A percentile compares a stretch with the other conserved stretches of the same genome.
Evolutionary conservation across 2,329 filamentous ascomycete genomes (phyloP).

Genomic region (Colletotrichum lentis): DNA sequence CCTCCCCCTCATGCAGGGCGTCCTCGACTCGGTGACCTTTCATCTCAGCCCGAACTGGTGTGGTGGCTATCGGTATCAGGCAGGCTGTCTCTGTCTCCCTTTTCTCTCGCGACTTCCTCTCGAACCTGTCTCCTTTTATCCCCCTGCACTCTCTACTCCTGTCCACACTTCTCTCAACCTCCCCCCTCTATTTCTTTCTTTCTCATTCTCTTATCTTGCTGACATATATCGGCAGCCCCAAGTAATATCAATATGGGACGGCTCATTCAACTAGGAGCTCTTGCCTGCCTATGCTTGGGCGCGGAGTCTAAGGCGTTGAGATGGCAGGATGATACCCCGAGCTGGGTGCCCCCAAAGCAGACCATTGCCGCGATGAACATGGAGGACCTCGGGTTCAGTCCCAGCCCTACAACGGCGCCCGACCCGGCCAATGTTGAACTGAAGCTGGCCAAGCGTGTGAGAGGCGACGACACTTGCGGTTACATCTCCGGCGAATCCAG

Average conservation of each 20-base stretch:
- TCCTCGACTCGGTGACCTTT: constrained; percentile 17
- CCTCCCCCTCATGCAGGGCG: constrained; percentile 5
- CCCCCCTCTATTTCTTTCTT: constrained; percentile 1
- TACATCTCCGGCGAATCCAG: constrained; percentile 44
- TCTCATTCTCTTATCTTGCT: neutral
- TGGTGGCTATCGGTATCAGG: constrained; percentile 7
- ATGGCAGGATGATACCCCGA: constrained; percentile 41
- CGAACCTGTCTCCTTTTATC: constrained; percentile 3
- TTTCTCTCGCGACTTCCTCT: constrained; percentile 11
- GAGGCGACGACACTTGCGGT: constrained; percentile 45
- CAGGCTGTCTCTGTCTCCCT: constrained; percentile 29
- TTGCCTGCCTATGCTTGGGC: constrained; percentile 39
- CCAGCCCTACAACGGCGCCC: constrained; percentile 39
- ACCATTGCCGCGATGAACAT: constrained; percentile 41
- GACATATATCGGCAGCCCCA: neutral
- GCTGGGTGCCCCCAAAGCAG: constrained; percentile 43
- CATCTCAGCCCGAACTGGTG: constrained; percentile 25
- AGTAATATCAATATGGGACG: constrained; percentile 40
- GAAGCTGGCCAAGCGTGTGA: constrained; percentile 40
- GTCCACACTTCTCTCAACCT: neutral
- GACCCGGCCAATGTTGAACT: constrained; percentile 27
- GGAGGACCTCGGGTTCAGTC: constrained; percentile 37
- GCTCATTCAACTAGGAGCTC: constrained; percentile 37
- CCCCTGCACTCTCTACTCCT: neutral
- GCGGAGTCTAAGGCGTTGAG: constrained; percentile 41